These are phyloP conservation scores for Nitzschia sp. DNA, from an alignment of 108 stramenopile genomes.

Conservation along the genomic window DNA sequence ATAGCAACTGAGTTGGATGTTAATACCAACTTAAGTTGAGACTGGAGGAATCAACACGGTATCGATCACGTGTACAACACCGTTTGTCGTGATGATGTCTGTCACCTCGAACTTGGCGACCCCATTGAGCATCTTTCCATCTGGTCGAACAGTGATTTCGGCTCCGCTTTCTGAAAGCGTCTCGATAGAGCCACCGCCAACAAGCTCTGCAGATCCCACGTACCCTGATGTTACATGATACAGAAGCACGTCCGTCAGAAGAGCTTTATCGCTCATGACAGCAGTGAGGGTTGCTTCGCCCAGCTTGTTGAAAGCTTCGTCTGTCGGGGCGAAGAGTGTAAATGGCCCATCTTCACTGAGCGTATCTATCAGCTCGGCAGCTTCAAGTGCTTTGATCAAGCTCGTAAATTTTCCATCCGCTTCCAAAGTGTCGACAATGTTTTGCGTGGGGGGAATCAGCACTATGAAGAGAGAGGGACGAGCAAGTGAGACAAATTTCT, in stretches of 20 bases:
- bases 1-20: no score
- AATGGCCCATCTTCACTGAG: constrained; percentile 10
- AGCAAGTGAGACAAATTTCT: no score
- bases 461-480: no score
- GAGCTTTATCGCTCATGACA: not conserved
- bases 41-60: constrained; percentile 35
- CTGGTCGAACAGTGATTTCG: not conserved
- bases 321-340: constrained; percentile 34
- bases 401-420: constrained; percentile 33
- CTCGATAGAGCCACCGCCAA: not conserved
- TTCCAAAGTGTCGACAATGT: constrained; percentile 7
- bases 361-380: constrained; percentile 39
- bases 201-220: not conserved
- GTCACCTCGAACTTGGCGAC: constrained; percentile 1
- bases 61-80: constrained; percentile 46
- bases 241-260: constrained; percentile 19
- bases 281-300: not conserved
- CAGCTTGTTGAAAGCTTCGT: constrained; percentile 19
- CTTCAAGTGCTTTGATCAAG: constrained; percentile 26
- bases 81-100: constrained; percentile 42
- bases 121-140: not conserved
- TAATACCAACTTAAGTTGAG: no score
- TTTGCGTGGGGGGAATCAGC: constrained; percentile 7
- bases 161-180: not conserved
- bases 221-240: constrained; percentile 12